Base-by-base conservation (phyloP, 1,139 yeast species). In the Yamadazyma diospyri region DNA sequence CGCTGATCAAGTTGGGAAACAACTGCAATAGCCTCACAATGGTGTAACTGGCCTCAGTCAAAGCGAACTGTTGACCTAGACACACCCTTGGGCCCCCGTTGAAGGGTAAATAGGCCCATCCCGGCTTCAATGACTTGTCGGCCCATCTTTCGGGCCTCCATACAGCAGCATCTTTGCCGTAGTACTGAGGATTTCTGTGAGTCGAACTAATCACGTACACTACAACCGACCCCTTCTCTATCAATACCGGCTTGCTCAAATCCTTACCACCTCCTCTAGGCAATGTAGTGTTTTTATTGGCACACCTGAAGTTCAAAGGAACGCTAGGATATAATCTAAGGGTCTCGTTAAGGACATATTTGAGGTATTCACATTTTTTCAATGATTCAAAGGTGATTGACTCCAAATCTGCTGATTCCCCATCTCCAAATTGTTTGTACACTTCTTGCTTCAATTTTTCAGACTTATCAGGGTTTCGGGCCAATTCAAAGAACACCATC, bases 61-160 rank as follows among this genome's bases (percentile, higher is more conserved):
- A 65, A 1, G 80, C 81, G 55, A 72, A 73, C 51, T 74, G 81
- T 54, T 75, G 80, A 22, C 81, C 81, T 29, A 76, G 58, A 47
- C 82, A 76, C 36, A 76, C 74, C 40, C 81, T 59, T 23, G 81
- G 81, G 4, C 82, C 81, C 33, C 81, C 81, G 43, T 76, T 76
- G 59, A 75, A 75, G 13, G 80, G 79, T 23, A 75, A 51, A 47
- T 60, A 75, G 21, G 69, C 72, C 79, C 79, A 76, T 29, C 72
- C 73, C 33, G 66, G 55, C 48, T 53, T 61, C 46, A 35, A 47
- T 34, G 45, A 45, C 35, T 51, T 54, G 40, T 53, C 62, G 12
- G 47, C 48, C 78, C 78, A 72, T 38, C 79, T 62, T 42, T 72
- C 78, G 5, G 80, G 80, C 31, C 59, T 59, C 54, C 69, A 74